Conservation (phyloP, 2,329 filamentous ascomycete genomes). For the Stemphylium lycopersici region DNA sequence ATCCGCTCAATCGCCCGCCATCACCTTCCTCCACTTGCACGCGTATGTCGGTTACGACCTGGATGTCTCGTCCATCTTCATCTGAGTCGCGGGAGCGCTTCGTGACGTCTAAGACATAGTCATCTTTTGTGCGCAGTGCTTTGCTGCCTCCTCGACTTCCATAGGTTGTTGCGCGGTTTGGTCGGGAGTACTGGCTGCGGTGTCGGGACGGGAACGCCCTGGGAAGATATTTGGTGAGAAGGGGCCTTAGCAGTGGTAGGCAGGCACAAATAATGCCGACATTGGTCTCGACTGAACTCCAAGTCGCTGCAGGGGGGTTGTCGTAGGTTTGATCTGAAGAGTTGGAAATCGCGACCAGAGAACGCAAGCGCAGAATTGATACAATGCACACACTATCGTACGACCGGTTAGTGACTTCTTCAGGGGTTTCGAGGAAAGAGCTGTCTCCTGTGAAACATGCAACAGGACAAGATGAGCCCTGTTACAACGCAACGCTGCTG, state of each 20-base stretch:
- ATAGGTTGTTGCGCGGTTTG: conserved; percentile 15
- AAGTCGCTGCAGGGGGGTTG: conserved; percentile 41
- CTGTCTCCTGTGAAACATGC: not conserved
- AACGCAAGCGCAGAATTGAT: conserved; percentile 43
- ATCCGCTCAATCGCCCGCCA: conserved; percentile 10
- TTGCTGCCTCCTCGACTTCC: conserved; percentile 16
- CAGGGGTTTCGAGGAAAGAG: not conserved
- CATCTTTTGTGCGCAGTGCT: conserved; percentile 5
- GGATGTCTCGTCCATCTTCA: conserved; percentile 24
- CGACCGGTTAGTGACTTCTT: conserved; percentile 8
- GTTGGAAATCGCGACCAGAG: conserved; percentile 42
- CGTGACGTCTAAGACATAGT: conserved; percentile 11
- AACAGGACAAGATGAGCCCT: not conserved
- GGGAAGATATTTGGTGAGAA: conserved; percentile 33
- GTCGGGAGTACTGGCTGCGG: conserved; percentile 16
- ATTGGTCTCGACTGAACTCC: conserved; percentile 39
- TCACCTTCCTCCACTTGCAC: conserved; percentile 25
- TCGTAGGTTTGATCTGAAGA: conserved; percentile 39
- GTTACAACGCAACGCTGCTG: conserved; percentile 11
- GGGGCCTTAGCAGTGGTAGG: conserved; percentile 37
- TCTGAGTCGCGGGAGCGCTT: conserved; percentile 4
- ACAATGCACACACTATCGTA: conserved; percentile 41
- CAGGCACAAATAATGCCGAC: conserved; percentile 46
- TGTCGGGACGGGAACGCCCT: conserved; percentile 27
- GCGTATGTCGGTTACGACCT: conserved; percentile 33